phyloP scores from a whole-genome alignment of 345 rosid species.

The Citrus australasica region DNA sequence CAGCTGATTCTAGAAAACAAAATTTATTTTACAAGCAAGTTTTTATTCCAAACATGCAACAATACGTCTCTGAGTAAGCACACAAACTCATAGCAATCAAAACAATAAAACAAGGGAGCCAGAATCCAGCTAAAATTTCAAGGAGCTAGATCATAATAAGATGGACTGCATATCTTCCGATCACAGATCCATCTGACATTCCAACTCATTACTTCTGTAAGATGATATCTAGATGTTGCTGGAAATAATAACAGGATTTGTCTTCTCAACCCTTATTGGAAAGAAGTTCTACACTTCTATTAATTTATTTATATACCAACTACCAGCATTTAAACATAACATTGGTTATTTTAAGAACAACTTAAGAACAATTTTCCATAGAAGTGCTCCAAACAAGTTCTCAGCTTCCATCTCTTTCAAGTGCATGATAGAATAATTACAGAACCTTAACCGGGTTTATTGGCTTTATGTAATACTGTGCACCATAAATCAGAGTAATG shows the following conservation, averaged over 20 bases:
- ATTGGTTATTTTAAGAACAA: not conserved
- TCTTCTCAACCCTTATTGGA: not conserved
- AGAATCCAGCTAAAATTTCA: not conserved
- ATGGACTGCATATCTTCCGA: not conserved
- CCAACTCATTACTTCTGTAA: not conserved
- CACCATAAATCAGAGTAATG: not conserved
- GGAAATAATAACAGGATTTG: not conserved
- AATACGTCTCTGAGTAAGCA: not conserved
- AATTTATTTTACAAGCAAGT: not conserved
- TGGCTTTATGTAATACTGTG: not conserved
- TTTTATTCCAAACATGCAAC: not conserved
- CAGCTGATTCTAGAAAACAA: not conserved
- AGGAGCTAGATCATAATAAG: not conserved
- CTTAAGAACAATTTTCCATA: not conserved
- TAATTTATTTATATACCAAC: not conserved
- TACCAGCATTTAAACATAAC: not conserved
- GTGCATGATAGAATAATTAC: not conserved
- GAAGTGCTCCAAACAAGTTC: not conserved
- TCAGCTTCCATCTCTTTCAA: not conserved
- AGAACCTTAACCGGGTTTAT: not conserved
- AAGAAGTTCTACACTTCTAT: not conserved
- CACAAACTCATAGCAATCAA: not conserved
- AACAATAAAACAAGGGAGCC: not conserved
- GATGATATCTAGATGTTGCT: not conserved
- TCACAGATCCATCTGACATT: slow-evolving; percentile 12